Percentiles rank a stretch among this genome's conserved stretches.
Conservation (phyloP, 2,329 filamentous ascomycete genomes). For the Cercospora zeae-maydis region DNA sequence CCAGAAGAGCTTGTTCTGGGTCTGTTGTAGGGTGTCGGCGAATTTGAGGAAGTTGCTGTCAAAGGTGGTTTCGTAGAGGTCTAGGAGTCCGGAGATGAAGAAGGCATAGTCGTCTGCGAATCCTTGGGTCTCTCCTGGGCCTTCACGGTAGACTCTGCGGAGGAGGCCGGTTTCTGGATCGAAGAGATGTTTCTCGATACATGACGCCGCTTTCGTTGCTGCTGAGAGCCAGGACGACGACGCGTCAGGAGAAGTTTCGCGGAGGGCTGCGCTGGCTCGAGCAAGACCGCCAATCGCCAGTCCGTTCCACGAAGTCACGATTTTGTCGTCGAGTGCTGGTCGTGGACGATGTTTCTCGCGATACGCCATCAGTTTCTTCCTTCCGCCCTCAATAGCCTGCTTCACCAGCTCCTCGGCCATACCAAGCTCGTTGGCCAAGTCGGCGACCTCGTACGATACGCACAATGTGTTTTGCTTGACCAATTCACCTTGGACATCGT, state of each 20-base stretch:
- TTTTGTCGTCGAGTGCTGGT: conserved; percentile 81
- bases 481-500: conserved; percentile 91
- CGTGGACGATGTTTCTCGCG: conserved; percentile 70
- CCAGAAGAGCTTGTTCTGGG: conserved; percentile 74
- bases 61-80: conserved; percentile 78
- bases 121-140: conserved; percentile 61
- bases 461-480: conserved; percentile 87
- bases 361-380: conserved; percentile 65
- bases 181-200: conserved; percentile 72
- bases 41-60: conserved; percentile 73
- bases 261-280: conserved; percentile 66
- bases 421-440: conserved; percentile 71
- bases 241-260: conserved; percentile 52
- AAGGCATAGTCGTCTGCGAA: conserved; percentile 97
- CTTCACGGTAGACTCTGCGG: conserved; percentile 70
- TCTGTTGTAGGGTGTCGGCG: conserved; percentile 74
- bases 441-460: conserved; percentile 62
- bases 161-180: conserved; percentile 60
- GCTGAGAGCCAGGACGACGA: conserved; percentile 54
- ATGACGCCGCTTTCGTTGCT: conserved; percentile 66
- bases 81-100: conserved; percentile 74
- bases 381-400: conserved; percentile 63
- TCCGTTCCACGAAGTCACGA: conserved; percentile 83
- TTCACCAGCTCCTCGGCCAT: conserved; percentile 66
- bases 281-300: conserved; percentile 81